Base-by-base conservation (phyloP, 306 rosid species). In the Ormosia semicastrata region DNA sequence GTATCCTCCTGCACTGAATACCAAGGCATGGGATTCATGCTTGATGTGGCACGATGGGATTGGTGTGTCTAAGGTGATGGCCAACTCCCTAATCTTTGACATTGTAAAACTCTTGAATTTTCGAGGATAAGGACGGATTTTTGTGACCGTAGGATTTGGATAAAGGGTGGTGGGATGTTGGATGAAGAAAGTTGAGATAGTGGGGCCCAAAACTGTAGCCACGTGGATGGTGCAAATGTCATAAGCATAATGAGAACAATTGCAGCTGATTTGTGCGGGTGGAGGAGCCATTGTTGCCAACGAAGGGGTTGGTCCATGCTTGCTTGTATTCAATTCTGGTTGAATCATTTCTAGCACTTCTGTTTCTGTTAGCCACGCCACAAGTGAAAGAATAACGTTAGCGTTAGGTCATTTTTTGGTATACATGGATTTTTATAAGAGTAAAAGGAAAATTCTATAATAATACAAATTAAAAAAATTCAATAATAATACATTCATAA, bases 1-100 rank as follows among this genome's bases (percentile, higher is more conserved):
- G 85, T 81, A 87, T 30, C 89, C 89, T 5, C 84, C 87, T 3
- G 73, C 83, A 29, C 77, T 69, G 78, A 87, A 89, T 75, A 87
- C 86, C 60, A 81, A 8, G 8, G 85, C 80, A 1, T 57, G 73
- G 34, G 66, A 29, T 9, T 18, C 29, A 7, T 72, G 84, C 37
- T 1, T 62, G 49, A 81, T 58, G 6, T 63, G 73, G 73, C 73
- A 81, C 0, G 2, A 4, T 4, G 73, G 79, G 2, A 11, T 72
- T 63, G 75, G 74, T 14, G 2, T 1, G 1, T 34, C 1, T 3
- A 77, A 34, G 7, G 77, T 46, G 11, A 46, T 40, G 30, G 67
- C 18, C 54, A 73, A 46, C 80, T 85, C 85, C 34, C 34, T 65
- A 56, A 83, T 81, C 10, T 66, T 9, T 2, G 79, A 63, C 89